phyloP scores from a whole-genome alignment of 1,284 basidiomycete genomes.

The Rugosomyces carneus region DNA sequence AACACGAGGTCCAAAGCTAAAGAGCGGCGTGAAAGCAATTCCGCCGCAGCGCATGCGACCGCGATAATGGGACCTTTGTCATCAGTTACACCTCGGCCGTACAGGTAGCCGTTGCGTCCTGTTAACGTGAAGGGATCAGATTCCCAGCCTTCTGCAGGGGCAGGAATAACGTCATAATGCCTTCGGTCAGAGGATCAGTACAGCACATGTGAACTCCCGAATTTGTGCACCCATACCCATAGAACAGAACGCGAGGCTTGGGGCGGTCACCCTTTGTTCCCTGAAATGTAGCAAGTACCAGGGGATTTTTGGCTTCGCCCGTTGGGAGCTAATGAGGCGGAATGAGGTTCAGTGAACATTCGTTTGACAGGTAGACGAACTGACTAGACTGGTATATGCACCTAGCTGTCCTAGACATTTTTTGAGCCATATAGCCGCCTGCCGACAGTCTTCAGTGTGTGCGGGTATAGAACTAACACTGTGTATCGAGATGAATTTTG shows the following conservation, averaged over 20 bases:
- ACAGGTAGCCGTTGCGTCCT: conserved; percentile 88
- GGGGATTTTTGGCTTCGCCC: conserved; percentile 64
- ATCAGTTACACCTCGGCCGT: conserved; percentile 88
- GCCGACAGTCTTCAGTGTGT: conserved; percentile 84
- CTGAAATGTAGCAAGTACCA: conserved; percentile 82
- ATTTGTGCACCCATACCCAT: conserved; percentile 48
- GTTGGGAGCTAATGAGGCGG: conserved; percentile 49
- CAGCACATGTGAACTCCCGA: conserved; percentile 1
- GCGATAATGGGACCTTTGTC: conserved; percentile 95
- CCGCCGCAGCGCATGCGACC: conserved; percentile 83
- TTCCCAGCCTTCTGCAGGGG: conserved; percentile 71
- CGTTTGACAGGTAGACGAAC: conserved; percentile 15
- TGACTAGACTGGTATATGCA: conserved; percentile 68
- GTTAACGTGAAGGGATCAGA: conserved; percentile 80
- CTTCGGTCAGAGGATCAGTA: conserved; percentile 28
- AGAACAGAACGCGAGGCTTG: conserved; percentile 77
- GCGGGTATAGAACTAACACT: conserved; percentile 71
- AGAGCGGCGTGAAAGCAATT: conserved; percentile 65
- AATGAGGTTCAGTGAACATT: not conserved
- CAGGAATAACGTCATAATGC: conserved; percentile 91
- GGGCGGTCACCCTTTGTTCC: conserved; percentile 54
- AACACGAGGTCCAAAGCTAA: conserved; percentile 87
- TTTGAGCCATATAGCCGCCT: conserved; percentile 86
- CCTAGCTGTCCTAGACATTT: conserved; percentile 85
- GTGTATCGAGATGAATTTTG: conserved; percentile 83